Conservation (phyloP, 73 alveolate genomes). For the Symbiodinium pilosum region DNA sequence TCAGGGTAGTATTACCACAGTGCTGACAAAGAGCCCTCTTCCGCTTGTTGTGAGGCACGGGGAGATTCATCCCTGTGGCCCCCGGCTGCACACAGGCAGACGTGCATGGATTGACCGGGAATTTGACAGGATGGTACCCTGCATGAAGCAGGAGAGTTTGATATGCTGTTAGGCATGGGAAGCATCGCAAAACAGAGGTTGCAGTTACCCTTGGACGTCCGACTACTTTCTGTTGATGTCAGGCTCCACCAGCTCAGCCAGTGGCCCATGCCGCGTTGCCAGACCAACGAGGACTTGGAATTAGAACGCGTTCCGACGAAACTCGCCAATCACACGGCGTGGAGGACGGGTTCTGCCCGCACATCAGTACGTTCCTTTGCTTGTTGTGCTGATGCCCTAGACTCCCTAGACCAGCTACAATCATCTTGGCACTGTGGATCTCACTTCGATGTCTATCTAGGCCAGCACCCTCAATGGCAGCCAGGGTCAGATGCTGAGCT, state of each 20-base stretch:
- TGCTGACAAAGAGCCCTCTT: too few relatives aligned
- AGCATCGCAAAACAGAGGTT: too few relatives aligned
- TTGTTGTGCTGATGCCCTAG: background rate
- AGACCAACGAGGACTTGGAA: background rate
- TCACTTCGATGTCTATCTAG: background rate
- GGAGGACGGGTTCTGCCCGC: background rate
- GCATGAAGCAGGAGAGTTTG: too few relatives aligned
- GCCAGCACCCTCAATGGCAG: background rate
- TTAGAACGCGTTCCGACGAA: too few relatives aligned
- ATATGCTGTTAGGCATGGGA: too few relatives aligned
- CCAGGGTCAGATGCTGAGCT: background rate
- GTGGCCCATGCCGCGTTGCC: background rate
- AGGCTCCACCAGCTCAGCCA: background rate
- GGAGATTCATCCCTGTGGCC: background rate
- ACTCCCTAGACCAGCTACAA: too few relatives aligned
- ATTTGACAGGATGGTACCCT: too few relatives aligned
- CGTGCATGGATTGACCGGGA: too few relatives aligned
- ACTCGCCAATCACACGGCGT: background rate
- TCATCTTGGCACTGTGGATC: too few relatives aligned
- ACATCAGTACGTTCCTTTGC: background rate
- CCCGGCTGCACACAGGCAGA: background rate
- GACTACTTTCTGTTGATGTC: too few relatives aligned
- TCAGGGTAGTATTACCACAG: too few relatives aligned
- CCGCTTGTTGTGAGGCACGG: background rate
- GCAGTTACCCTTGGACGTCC: too few relatives aligned